phyloP scores from a whole-genome alignment of 78 protist species.

The Cavenderia fasciculata region DNA sequence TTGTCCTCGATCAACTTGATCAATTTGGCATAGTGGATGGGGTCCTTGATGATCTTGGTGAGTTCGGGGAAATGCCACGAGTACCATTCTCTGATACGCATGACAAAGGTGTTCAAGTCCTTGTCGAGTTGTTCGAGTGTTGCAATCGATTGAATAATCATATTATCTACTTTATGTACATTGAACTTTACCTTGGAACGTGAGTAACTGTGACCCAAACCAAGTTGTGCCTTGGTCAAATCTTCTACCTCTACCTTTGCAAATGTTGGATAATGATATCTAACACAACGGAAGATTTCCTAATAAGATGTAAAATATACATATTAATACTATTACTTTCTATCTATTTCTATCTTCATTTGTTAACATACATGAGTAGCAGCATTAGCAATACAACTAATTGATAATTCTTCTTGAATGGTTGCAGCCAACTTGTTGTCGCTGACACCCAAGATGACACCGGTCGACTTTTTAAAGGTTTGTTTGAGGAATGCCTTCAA shows the following conservation, averaged over 20 bases:
- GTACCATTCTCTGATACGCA: slow-evolving; percentile 99
- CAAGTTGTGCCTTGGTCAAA: slow-evolving; percentile 90
- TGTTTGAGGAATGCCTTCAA: slow-evolving; percentile 82
- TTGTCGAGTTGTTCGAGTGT: slow-evolving; percentile 97
- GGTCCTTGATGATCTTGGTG: slow-evolving; percentile 91
- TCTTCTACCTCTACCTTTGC: slow-evolving; percentile 77
- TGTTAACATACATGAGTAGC: slow-evolving; percentile 52
- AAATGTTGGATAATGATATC: slow-evolving; percentile 84
- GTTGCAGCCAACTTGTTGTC: slow-evolving; percentile 92
- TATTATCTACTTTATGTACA: slow-evolving; percentile 98
- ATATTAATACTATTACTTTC: no score
- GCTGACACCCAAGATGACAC: slow-evolving; percentile 84
- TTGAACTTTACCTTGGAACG: slow-evolving; percentile 99
- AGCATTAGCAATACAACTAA: slow-evolving; percentile 35
- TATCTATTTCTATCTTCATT: no score
- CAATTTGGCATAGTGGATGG: slow-evolving; percentile 85
- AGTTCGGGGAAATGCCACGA: slow-evolving; percentile 99
- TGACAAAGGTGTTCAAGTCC: slow-evolving; percentile 97
- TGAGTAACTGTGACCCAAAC: slow-evolving; percentile 96
- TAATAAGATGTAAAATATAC: no score
- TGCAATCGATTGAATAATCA: slow-evolving; percentile 98
- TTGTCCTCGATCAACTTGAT: slow-evolving; percentile 78
- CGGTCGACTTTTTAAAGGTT: slow-evolving; percentile 79
- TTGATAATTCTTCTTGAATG: slow-evolving; percentile 65
- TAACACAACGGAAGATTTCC: slow-evolving; percentile 94